phyloP scores from a whole-genome alignment of 495 filamentous ascomycete species.

The Talaromyces thailandensis region DNA sequence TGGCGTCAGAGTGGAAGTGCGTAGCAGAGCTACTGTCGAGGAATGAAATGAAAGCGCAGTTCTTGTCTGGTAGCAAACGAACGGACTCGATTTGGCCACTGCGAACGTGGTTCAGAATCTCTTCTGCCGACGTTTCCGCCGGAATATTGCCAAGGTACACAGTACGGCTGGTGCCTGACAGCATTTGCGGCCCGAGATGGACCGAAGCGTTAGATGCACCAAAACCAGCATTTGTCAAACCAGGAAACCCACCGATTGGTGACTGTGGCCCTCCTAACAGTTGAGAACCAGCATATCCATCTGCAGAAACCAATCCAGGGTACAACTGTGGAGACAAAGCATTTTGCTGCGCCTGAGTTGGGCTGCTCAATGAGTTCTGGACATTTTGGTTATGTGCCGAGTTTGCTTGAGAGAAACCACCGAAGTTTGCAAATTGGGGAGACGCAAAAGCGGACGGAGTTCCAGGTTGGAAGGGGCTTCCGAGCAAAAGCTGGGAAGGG shows the following conservation, averaged over 20 bases:
- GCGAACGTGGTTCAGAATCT: constrained; percentile 92
- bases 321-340: constrained; percentile 65
- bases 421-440: constrained; percentile 81
- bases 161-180: constrained; percentile 88
- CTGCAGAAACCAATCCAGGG: constrained; percentile 68
- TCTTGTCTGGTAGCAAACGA: constrained; percentile 92
- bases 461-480: constrained; percentile 93
- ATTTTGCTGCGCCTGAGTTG: constrained; percentile 55
- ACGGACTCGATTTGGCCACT: constrained; percentile 99
- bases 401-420: constrained; percentile 63
- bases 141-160: constrained; percentile 98
- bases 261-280: constrained; percentile 75
- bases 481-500: constrained; percentile 87
- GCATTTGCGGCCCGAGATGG: constrained; percentile 62
- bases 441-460: constrained; percentile 83
- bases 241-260: constrained; percentile 64
- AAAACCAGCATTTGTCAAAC: constrained; percentile 47
- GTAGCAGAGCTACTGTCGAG: constrained; percentile 93
- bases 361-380: constrained; percentile 46
- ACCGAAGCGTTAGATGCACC: constrained; percentile 61
- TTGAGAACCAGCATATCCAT: constrained; percentile 61
- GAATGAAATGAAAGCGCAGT: constrained; percentile 99
- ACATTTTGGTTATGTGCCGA: constrained; percentile 49
- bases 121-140: constrained; percentile 94
- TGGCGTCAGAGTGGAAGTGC: constrained; percentile 98